These are phyloP conservation scores for Starmera dryadoides DNA, from an alignment of 805 yeast genomes.

Conservation along the genomic window DNA sequence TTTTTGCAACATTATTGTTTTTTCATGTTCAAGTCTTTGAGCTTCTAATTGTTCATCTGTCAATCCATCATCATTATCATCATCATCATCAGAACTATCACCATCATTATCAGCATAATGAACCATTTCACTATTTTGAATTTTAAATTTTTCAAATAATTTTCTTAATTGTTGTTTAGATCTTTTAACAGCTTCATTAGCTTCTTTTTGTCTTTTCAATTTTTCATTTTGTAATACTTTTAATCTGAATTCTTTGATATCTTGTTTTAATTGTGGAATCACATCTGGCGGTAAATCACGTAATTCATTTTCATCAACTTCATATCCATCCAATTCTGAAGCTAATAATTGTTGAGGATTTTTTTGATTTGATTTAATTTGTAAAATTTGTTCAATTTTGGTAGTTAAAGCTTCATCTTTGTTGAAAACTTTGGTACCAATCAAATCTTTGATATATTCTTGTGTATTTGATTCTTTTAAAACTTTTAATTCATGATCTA, in stretches of 20 bases:
- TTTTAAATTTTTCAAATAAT: constrained; percentile 30
- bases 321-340: constrained; percentile 25
- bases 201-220: constrained; percentile 40
- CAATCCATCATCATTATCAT: constrained; percentile 17
- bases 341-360: not conserved
- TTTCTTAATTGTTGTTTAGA: constrained; percentile 40
- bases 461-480: constrained; percentile 7
- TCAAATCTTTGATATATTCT: constrained; percentile 5
- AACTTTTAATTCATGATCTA: constrained; percentile 2
- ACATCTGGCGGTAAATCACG: constrained; percentile 48
- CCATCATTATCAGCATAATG: constrained; percentile 18
- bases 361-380: not conserved
- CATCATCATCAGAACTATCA: constrained; percentile 11
- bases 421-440: constrained; percentile 2
- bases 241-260: constrained; percentile 49
- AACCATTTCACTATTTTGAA: constrained; percentile 3
- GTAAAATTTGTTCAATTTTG: not conserved
- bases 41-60: constrained; percentile 28
- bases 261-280: constrained; percentile 43
- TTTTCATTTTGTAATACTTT: constrained; percentile 46
- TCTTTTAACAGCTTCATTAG: constrained; percentile 39
- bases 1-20: constrained; percentile 11
- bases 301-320: constrained; percentile 50
- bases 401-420: not conserved
- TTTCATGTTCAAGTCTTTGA: constrained; percentile 18